Evolutionary conservation across 129 eudicot species (phyloP).

Genomic region (Saussurea involucrata): DNA sequence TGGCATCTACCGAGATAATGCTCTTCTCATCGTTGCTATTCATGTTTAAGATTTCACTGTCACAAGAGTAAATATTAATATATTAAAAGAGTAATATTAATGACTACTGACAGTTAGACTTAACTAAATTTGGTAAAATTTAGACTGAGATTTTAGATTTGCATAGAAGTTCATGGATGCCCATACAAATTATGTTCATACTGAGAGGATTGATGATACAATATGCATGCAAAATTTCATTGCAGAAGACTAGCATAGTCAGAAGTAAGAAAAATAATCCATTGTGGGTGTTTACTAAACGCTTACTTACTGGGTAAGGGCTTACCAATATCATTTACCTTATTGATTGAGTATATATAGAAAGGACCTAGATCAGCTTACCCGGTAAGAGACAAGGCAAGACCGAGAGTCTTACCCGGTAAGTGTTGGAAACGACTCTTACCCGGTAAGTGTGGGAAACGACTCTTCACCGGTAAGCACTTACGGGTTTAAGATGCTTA

Average conservation of each 20-base stretch:
- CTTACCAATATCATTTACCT: too few relatives aligned
- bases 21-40: slow-evolving; percentile 35
- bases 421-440: too few relatives aligned
- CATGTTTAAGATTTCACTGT: slow-evolving; percentile 33
- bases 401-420: too few relatives aligned
- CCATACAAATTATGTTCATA: not conserved
- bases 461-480: too few relatives aligned
- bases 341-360: too few relatives aligned
- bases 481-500: too few relatives aligned
- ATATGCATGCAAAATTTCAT: slow-evolving; percentile 3
- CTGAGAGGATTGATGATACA: not conserved
- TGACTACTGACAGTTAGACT: not conserved
- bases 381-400: too few relatives aligned
- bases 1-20: slow-evolving; percentile 18
- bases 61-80: slow-evolving; percentile 7
- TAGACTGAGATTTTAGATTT: not conserved
- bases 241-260: not conserved
- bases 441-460: too few relatives aligned
- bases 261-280: not conserved
- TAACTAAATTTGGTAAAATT: not conserved
- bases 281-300: too few relatives aligned
- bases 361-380: too few relatives aligned
- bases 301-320: too few relatives aligned
- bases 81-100: not conserved
- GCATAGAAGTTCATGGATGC: not conserved